Conservation (phyloP, 208 protist genomes). For the Trichomonas tenax region DNA sequence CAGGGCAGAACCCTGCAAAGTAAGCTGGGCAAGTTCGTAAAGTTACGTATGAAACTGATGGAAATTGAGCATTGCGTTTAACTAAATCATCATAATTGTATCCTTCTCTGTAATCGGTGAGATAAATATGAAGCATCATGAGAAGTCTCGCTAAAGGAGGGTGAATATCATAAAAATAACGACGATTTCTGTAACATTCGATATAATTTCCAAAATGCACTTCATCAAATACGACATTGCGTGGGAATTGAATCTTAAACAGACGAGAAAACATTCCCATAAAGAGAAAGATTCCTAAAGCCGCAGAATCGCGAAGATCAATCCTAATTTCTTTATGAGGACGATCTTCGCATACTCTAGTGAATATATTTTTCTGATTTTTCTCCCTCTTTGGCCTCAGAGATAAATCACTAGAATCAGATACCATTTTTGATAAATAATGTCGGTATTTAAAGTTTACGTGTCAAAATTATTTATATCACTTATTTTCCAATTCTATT, state of each 20-base stretch:
- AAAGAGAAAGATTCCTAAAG: background rate
- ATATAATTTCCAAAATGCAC: constrained; percentile 27
- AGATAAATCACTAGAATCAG: background rate
- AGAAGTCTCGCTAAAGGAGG: constrained; percentile 29
- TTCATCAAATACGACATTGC: constrained; percentile 24
- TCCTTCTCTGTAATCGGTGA: background rate
- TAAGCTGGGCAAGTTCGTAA: background rate
- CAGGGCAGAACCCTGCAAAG: background rate
- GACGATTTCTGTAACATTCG: background rate
- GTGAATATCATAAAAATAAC: constrained; percentile 32
- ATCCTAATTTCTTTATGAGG: background rate
- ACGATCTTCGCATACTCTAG: background rate
- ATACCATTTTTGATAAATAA: background rate
- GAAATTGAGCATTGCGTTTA: background rate
- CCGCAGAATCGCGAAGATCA: background rate
- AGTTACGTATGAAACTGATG: background rate
- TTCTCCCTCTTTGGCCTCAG: background rate
- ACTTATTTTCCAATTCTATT: too few species aligned
- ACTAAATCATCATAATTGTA: background rate
- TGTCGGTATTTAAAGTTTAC: background rate
- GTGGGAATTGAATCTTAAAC: background rate
- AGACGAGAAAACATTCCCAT: background rate
- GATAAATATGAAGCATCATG: background rate
- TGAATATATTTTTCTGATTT: background rate
- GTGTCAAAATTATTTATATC: too few species aligned